phyloP scores from a whole-genome alignment of 805 yeast species.

The Gaillardinia entomophila region DNA sequence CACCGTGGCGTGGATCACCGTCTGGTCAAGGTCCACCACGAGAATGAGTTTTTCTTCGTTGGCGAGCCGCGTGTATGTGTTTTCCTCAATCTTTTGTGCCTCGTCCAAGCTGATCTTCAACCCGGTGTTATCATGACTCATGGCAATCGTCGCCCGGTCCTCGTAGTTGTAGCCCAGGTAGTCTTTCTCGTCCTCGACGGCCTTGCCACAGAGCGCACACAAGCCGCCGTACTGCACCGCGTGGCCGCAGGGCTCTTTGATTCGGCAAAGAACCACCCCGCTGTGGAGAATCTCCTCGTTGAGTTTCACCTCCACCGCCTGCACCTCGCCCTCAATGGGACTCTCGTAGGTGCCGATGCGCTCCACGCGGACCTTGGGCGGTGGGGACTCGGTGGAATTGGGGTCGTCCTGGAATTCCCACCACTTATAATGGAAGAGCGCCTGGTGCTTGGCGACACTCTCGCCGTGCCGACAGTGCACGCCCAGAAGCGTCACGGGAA shows the following conservation, averaged over 20 bases:
- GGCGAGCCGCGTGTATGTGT: slow-evolving; percentile 55
- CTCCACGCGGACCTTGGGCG: slow-evolving; percentile 53
- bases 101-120: slow-evolving; percentile 79
- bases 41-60: slow-evolving; percentile 67
- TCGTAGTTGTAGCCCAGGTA: slow-evolving; percentile 63
- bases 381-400: slow-evolving; percentile 32
- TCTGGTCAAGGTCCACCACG: slow-evolving; percentile 95
- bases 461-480: slow-evolving; percentile 42
- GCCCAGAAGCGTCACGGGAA: slow-evolving; percentile 59
- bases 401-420: slow-evolving; percentile 61
- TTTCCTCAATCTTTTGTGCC: slow-evolving; percentile 76
- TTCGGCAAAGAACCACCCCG: slow-evolving; percentile 41
- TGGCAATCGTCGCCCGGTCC: slow-evolving; percentile 76
- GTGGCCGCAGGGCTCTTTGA: slow-evolving; percentile 84
- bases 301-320: slow-evolving; percentile 41
- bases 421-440: slow-evolving; percentile 58
- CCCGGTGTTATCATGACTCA: slow-evolving; percentile 85
- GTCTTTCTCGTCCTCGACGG: slow-evolving; percentile 64
- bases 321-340: slow-evolving; percentile 71
- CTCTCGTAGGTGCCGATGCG: slow-evolving; percentile 73
- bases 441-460: slow-evolving; percentile 43
- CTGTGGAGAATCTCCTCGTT: slow-evolving; percentile 58
- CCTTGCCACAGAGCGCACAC: slow-evolving; percentile 88
- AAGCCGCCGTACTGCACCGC: slow-evolving; percentile 91
- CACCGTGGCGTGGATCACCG: slow-evolving; percentile 95